Conservation (phyloP, 768 basidiomycete species). For the Chalciporus piperatus region DNA sequence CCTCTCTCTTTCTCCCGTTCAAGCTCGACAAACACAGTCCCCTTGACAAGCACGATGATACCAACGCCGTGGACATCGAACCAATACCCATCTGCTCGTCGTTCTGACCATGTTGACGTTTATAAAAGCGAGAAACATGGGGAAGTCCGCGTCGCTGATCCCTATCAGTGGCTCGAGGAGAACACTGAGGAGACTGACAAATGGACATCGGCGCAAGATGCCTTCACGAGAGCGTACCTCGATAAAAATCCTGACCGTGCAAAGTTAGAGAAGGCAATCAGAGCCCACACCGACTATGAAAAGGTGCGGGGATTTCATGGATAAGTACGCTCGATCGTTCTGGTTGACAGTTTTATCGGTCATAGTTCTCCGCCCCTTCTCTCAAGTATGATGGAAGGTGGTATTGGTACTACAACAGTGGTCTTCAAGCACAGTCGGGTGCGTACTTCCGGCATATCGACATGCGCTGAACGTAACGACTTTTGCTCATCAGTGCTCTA, state of each 20-base stretch:
- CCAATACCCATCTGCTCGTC: conserved; percentile 61
- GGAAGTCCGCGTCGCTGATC: conserved; percentile 61
- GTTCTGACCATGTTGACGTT: conserved; percentile 63
- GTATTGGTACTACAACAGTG: conserved; percentile 83
- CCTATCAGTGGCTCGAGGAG: conserved; percentile 74
- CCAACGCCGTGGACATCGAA: conserved; percentile 53
- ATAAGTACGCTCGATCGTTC: background rate
- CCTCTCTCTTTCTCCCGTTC: conserved; percentile 3
- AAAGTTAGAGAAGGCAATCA: conserved; percentile 58
- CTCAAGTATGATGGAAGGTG: conserved; percentile 65
- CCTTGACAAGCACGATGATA: conserved; percentile 30
- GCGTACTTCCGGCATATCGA: conserved; percentile 1
- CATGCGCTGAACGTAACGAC: background rate
- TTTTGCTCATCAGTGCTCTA: conserved; percentile 46
- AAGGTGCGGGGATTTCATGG: conserved; percentile 33
- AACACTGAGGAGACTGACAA: conserved; percentile 59
- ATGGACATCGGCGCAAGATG: conserved; percentile 63
- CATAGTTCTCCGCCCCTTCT: conserved; percentile 60
- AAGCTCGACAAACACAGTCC: background rate
- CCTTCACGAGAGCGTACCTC: conserved; percentile 56
- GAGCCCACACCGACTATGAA: conserved; percentile 49
- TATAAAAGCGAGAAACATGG: conserved; percentile 68
- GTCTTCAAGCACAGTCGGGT: conserved; percentile 66
- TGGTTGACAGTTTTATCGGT: conserved; percentile 2
- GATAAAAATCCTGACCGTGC: conserved; percentile 60